Percentiles rank a stretch among this genome's conserved stretches.
These are phyloP conservation scores for Triadica sebifera DNA, from an alignment of 345 rosid species.

Conservation along the genomic window DNA sequence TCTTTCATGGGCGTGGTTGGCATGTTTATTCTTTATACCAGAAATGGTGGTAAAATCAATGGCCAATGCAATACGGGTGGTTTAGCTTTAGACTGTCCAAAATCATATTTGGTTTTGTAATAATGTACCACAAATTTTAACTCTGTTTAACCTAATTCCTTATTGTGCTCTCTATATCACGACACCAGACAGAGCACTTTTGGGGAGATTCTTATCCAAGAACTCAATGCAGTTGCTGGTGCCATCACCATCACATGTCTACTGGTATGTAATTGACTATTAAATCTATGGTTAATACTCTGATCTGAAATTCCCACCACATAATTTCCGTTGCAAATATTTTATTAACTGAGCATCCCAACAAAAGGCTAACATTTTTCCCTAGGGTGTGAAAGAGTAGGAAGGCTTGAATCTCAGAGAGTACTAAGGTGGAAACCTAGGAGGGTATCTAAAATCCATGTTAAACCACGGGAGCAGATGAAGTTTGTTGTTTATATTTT, in stretches of 20 bases:
- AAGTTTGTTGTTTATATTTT: too few relatives aligned
- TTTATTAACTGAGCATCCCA: background rate
- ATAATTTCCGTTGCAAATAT: background rate
- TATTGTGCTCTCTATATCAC: background rate
- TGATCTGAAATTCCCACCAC: background rate
- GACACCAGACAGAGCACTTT: constrained; percentile 54
- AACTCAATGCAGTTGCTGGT: constrained; percentile 71
- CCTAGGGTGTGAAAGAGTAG: too few relatives aligned
- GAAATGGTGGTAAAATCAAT: constrained; percentile 84
- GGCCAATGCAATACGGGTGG: constrained; percentile 61
- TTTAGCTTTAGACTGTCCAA: background rate
- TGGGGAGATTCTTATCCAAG: constrained; percentile 57
- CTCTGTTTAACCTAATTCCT: background rate
- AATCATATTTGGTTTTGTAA: background rate
- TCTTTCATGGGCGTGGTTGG: constrained; percentile 98
- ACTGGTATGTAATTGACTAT: constrained; percentile 55
- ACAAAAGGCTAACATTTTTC: background rate
- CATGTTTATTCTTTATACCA: constrained; percentile 90
- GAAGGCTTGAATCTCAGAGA: too few relatives aligned
- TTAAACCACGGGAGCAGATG: too few relatives aligned
- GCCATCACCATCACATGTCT: constrained; percentile 86
- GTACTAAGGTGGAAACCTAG: too few relatives aligned
- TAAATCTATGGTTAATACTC: background rate
- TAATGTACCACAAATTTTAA: background rate
- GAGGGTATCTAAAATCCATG: background rate